Evolutionary conservation across 306 rosid genomes (phyloP), one percentile per base, ranked within the genome.

Genomic region (Dalbergia oliveri): DNA sequence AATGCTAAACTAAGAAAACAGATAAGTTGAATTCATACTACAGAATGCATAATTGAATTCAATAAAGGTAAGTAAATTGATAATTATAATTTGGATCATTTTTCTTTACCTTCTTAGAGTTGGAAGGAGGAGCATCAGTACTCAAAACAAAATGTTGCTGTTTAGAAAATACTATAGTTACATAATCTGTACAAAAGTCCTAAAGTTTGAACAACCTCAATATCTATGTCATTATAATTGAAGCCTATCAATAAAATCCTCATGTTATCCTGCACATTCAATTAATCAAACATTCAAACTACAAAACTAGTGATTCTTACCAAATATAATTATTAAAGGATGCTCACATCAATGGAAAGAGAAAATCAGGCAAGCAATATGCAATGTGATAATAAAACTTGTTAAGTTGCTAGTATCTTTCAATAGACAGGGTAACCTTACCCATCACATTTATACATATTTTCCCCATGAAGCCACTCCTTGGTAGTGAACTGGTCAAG

Each of bases 361-460:
- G 33, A 65, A n/a, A 44, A 23, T 6, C 0, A 14, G 16, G 58
- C n/a, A 60, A 43, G 51, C 7, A 71, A 51, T 19, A 15, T 11
- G 56, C 57, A 53, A 65, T 53, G 44, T 10, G 59, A 47, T 67
- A 75, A 35, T 35, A 58, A 76, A 61, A 57, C 35, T 57, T 39
- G 5, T 34, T 3, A 59, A 18, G 71, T 39, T 41, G 19, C 35
- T 21, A 62, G 54, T 62, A 69, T 69, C 78, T 23, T 31, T 51
- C 78, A 74, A 86, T 51, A 45, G 78, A 63, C 65, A 78, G 45
- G 67, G 82, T 15, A 59, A 53, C 54, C 97, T 76, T 90, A 95
- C 99, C 97, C 95, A 26, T 95, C 99, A 41, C 99, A 95, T 88
- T 93, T 95, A 85, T 95, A 95, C 98, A 80, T 91, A 84, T 95